Base-by-base conservation (phyloP, 352 stramenopile genomes). In the Nannochloropsis limnetica region DNA sequence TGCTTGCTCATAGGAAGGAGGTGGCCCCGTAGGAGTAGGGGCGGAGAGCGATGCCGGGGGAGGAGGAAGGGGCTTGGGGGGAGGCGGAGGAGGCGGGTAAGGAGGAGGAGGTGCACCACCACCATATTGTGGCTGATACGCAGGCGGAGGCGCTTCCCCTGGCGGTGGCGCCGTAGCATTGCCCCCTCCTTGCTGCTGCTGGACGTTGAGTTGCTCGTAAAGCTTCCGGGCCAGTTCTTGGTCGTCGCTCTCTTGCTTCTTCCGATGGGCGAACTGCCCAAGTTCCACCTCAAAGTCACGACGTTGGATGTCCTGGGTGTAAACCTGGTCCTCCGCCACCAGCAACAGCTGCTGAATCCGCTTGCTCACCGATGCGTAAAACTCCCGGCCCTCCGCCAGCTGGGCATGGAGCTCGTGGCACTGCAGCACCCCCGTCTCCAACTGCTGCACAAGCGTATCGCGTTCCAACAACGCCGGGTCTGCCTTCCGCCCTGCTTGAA, bases 341-440 rank as follows among this genome's bases (percentile, higher is more conserved):
- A 85, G 84, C 45, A 84, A 81, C 27, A 86, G 84, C 29, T 84
- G 81, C 22, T 67, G 67, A 68, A 86, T 68, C 54, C 80, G 37
- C 45, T 81, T 68, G 79, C 84, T 80, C 27, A 86, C 80, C 68
- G 84, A 82, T 1, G 82, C 67, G 54, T 86, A 86, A 80, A 86
- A 86, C 25, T 82, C 80, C 29, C 68, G 74, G 3, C 84, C 84
- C 43, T 86, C 84, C 28, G 83, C 84, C n/a, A 86, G 79, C 61
- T 86, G 83, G 6, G 83, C 83, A 54, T 86, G 83, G 43, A 83
- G 68, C 44, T 82, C 80, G 80, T 86, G 83, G 80, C 81, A 86
- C 25, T 81, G 61, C 68, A 81, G 44, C 11, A 84, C 83, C n/a
- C 69, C 61, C 67, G 27, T 82, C 28, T 49, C 74, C n/a, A 81